phyloP scores from a whole-genome alignment of 148 eudicot genomes.

The Chenopodium quinoa region DNA sequence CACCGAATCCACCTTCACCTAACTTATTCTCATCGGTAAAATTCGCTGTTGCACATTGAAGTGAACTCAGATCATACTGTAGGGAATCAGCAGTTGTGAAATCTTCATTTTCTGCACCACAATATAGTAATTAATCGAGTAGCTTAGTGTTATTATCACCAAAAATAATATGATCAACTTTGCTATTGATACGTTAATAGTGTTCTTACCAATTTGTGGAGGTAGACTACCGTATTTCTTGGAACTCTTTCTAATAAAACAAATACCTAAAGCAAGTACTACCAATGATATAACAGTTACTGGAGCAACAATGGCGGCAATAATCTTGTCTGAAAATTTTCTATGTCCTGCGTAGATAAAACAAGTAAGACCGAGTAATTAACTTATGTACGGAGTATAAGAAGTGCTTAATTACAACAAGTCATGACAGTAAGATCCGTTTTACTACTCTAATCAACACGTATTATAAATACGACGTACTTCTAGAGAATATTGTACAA shows the following conservation, averaged over 20 bases:
- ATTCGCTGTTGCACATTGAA: constrained; percentile 15
- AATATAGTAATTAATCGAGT: too few relatives aligned
- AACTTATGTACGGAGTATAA: too few relatives aligned
- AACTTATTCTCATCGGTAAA: constrained; percentile 25
- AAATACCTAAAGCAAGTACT: constrained; percentile 8
- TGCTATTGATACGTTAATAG: too few relatives aligned
- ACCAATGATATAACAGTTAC: constrained; percentile 1
- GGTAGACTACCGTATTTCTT: neutral
- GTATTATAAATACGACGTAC: too few relatives aligned
- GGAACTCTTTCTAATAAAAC: constrained; percentile 11
- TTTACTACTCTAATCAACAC: too few relatives aligned
- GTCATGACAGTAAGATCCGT: too few relatives aligned
- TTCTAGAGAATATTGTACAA: too few relatives aligned
- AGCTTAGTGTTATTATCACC: too few relatives aligned
- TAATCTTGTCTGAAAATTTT: constrained; percentile 8
- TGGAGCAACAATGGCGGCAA: constrained; percentile 20
- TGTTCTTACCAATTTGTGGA: too few relatives aligned
- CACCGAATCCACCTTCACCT: constrained; percentile 33
- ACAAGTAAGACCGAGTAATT: too few relatives aligned
- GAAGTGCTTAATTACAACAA: too few relatives aligned
- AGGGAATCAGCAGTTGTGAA: constrained; percentile 13
- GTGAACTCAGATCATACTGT: constrained; percentile 21
- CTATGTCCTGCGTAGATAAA: constrained; percentile 11
- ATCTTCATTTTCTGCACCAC: neutral
- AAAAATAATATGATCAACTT: too few relatives aligned